phyloP scores from a whole-genome alignment of 2,329 filamentous ascomycete genomes.

The Coniella lustricola region DNA sequence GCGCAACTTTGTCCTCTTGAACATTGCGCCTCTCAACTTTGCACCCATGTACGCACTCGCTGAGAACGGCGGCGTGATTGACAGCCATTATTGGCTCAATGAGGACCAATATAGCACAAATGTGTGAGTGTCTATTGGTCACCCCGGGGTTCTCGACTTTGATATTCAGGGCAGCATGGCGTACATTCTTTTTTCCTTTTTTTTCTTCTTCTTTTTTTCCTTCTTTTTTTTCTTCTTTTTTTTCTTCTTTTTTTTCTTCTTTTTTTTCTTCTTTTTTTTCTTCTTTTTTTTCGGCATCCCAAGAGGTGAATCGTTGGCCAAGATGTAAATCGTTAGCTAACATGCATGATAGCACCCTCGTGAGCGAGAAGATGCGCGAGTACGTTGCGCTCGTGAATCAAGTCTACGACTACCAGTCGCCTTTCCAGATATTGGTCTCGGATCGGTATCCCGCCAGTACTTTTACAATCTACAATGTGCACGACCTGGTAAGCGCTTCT shows the following conservation, averaged over 20 bases:
- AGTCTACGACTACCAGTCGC: conserved; percentile 43
- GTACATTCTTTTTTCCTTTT: no score
- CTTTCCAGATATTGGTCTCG: conserved; percentile 34
- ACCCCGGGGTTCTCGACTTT: no score
- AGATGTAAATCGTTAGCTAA: no score
- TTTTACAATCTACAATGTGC: conserved; percentile 48
- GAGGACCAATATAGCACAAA: conserved; percentile 34
- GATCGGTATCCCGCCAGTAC: conserved; percentile 39
- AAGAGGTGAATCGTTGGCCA: background rate
- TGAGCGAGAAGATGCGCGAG: conserved; percentile 44
- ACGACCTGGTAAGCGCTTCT: conserved; percentile 34
- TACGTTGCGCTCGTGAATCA: conserved; percentile 42
- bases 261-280: background rate
- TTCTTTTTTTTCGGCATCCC: background rate
- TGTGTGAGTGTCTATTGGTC: conserved; percentile 19
- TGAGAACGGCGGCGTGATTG: conserved; percentile 34
- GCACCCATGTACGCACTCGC: conserved; percentile 45
- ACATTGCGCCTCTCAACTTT: conserved; percentile 46
- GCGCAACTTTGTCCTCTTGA: conserved; percentile 52
- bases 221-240: background rate
- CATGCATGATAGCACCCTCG: conserved; percentile 30
- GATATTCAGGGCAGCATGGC: no score
- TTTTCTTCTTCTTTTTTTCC: no score
- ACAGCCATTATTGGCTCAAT: conserved; percentile 39
- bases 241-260: background rate